phyloP scores from a whole-genome alignment of 164 flowering plant species.

The Aristolochia contorta region DNA sequence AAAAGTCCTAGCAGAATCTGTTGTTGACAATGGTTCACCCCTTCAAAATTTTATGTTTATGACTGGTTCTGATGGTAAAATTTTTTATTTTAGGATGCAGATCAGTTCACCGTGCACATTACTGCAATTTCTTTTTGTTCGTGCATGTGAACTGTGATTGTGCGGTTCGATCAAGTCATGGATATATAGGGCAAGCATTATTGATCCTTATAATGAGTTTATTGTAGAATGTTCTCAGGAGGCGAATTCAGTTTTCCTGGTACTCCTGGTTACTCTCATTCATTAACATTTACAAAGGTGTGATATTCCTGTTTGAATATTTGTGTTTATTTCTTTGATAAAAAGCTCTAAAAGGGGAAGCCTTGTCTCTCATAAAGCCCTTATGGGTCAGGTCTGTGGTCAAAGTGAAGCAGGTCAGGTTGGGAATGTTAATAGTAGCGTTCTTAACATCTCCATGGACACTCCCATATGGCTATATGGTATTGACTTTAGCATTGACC shows the following conservation, averaged over 20 bases:
- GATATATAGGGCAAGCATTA: conserved; percentile 71
- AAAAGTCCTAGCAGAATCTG: no score
- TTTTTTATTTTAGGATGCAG: conserved; percentile 56
- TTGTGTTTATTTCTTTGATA: no score
- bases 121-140: conserved; percentile 66
- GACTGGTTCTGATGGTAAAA: not conserved
- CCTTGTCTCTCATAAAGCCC: no score
- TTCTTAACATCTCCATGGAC: not conserved
- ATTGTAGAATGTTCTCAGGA: conserved; percentile 38
- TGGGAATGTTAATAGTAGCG: no score
- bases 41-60: no score
- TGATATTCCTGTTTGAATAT: not conserved
- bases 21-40: not conserved
- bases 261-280: conserved; percentile 28
- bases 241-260: conserved; percentile 16
- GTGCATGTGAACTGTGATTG: conserved; percentile 74
- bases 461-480: no score
- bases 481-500: no score
- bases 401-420: no score
- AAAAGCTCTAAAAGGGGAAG: no score
- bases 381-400: no score
- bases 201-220: conserved; percentile 81
- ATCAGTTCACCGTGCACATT: conserved; percentile 47
- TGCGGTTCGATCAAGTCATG: conserved; percentile 66
- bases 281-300: conserved; percentile 49